Percentiles rank a stretch among this genome's conserved stretches.
These are phyloP conservation scores for Lodderomyces margitis DNA, from an alignment of 1,139 yeast species.

Conservation along the genomic window DNA sequence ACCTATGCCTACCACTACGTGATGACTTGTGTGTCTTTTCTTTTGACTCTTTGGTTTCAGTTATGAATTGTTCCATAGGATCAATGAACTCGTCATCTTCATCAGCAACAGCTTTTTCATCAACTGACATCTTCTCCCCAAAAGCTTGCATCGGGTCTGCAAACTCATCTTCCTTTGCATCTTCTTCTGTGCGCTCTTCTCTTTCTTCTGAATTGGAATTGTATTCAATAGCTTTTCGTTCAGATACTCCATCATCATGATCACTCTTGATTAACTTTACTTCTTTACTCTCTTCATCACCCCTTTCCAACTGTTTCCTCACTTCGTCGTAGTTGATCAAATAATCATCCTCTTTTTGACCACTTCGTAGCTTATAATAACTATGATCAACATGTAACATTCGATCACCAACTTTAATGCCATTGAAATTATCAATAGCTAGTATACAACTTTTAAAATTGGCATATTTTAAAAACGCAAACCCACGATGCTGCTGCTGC, in stretches of 20 bases:
- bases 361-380: constrained; percentile 55
- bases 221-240: neutral
- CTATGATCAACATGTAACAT: constrained; percentile 74
- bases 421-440: constrained; percentile 88
- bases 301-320: constrained; percentile 16
- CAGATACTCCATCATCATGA: neutral
- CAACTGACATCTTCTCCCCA: constrained; percentile 15
- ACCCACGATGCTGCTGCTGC: constrained; percentile 77
- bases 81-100: constrained; percentile 19
- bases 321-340: constrained; percentile 31
- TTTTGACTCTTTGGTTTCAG: constrained; percentile 12
- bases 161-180: constrained; percentile 14
- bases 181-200: constrained; percentile 7
- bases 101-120: constrained; percentile 6
- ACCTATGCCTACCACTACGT: constrained; percentile 8
- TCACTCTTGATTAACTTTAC: constrained; percentile 2
- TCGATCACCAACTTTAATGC: constrained; percentile 59
- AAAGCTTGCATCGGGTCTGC: constrained; percentile 20
- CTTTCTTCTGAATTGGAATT: neutral
- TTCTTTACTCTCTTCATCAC: neutral
- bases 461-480: constrained; percentile 80
- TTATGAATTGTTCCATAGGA: constrained; percentile 19
- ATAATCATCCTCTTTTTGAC: constrained; percentile 47
- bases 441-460: constrained; percentile 77
- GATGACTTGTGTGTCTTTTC: constrained; percentile 3